A percentile compares a stretch with the other conserved stretches of the same genome.
Evolutionary conservation across 176 grass and related monocot species (phyloP).

Genomic region (Calamus simplicifolius): DNA sequence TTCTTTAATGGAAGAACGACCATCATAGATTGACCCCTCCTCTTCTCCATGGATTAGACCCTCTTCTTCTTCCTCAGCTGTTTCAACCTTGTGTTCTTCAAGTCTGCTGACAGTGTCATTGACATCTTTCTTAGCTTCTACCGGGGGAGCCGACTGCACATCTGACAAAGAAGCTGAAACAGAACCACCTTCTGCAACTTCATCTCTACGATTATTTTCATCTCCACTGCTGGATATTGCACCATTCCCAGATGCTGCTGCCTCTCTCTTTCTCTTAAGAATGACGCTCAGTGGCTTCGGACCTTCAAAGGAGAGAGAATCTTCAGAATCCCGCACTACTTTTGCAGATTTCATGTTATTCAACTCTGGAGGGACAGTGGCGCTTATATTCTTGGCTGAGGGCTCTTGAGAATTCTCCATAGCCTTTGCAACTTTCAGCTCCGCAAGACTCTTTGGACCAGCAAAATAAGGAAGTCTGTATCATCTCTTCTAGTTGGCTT

Average conservation of each 20-base stretch:
- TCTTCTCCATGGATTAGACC: conserved; percentile 33
- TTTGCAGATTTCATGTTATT: too few species aligned
- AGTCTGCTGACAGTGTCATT: conserved; percentile 17
- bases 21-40: conserved; percentile 6
- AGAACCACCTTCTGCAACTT: conserved; percentile 16
- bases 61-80: conserved; percentile 43
- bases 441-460: conserved; percentile 42
- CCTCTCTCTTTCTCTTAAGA: conserved; percentile 72
- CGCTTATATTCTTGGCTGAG: too few species aligned
- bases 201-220: conserved; percentile 13
- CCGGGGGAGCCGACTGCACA: conserved; percentile 18
- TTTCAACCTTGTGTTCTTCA: conserved; percentile 39
- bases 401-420: conserved; percentile 6
- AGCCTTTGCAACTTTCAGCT: conserved; percentile 31
- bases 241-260: conserved; percentile 19
- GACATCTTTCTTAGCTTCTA: conserved; percentile 31
- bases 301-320: neutral
- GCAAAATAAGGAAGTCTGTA: conserved; percentile 29
- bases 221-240: conserved; percentile 13
- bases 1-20: conserved; percentile 26
- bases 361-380: too few species aligned
- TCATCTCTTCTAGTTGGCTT: conserved; percentile 28
- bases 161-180: neutral
- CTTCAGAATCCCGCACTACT: neutral
- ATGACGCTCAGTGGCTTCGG: conserved; percentile 71